Conservation (phyloP, 257 asterid genomes). For the Lycium ferocissimum region DNA sequence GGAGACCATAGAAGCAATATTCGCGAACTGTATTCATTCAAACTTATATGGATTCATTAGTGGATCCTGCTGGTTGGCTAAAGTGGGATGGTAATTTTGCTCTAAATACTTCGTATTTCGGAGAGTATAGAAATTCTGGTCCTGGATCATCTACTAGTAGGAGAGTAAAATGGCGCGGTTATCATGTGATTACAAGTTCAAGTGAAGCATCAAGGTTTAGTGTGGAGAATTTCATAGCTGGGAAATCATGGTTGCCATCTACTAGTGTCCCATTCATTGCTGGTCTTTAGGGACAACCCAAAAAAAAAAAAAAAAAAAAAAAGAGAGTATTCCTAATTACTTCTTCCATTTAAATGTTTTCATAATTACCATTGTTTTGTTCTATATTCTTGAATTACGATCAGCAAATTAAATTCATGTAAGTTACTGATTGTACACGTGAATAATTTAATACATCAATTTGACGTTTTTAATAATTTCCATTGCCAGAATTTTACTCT, state of each 20-base stretch:
- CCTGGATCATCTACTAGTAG: slow-evolving; percentile 62
- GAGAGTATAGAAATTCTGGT: slow-evolving; percentile 69
- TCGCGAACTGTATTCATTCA: slow-evolving; percentile 72
- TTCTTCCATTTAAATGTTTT: too few relatives aligned
- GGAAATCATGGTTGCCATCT: slow-evolving; percentile 69
- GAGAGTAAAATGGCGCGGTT: slow-evolving; percentile 75
- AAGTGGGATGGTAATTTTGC: slow-evolving; percentile 78
- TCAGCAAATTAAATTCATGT: too few relatives aligned
- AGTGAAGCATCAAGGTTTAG: slow-evolving; percentile 64
- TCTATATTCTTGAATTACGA: too few relatives aligned
- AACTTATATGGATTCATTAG: slow-evolving; percentile 49
- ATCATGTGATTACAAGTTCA: slow-evolving; percentile 55
- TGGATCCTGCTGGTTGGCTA: too few relatives aligned
- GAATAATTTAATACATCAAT: too few relatives aligned
- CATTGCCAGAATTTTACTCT: too few relatives aligned
- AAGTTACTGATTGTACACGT: too few relatives aligned
- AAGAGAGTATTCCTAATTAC: too few relatives aligned
- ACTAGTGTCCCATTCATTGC: slow-evolving; percentile 63
- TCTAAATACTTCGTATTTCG: slow-evolving; percentile 67
- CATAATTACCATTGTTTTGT: too few relatives aligned
- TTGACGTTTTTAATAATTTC: too few relatives aligned
- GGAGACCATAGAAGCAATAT: slow-evolving; percentile 79
- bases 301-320: too few relatives aligned
- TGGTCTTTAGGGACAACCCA: too few relatives aligned
- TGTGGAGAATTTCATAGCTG: slow-evolving; percentile 56